These are phyloP conservation scores for Thielaviopsis euricoi DNA, from an alignment of 2,329 filamentous ascomycete genomes.

Conservation along the genomic window DNA sequence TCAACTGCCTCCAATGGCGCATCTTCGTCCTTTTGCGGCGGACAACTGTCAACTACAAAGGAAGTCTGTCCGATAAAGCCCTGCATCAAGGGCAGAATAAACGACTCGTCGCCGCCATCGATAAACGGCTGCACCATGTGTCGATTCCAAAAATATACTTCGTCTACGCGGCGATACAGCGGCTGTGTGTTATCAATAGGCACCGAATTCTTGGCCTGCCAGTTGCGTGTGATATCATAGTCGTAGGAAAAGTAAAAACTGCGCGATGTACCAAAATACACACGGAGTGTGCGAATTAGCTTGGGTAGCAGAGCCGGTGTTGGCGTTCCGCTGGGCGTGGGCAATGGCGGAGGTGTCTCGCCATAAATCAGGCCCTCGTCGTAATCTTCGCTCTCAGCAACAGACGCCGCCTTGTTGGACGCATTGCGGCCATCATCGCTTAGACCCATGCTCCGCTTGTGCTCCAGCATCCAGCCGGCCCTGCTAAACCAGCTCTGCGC, in stretches of 20 bases:
- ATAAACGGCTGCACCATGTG: slow-evolving; percentile 60
- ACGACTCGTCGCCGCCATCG: slow-evolving; percentile 49
- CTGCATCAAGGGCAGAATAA: slow-evolving; percentile 74
- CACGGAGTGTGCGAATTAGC: slow-evolving; percentile 63
- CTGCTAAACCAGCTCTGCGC: slow-evolving; percentile 83
- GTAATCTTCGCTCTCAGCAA: slow-evolving; percentile 8
- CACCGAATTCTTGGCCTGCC: slow-evolving; percentile 26
- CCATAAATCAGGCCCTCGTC: slow-evolving; percentile 8
- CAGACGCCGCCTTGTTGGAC: slow-evolving; percentile 24
- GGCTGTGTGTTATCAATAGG: slow-evolving; percentile 29
- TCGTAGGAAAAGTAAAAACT: slow-evolving; percentile 97
- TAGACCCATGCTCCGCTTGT: slow-evolving; percentile 52
- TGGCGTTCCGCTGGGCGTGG: not conserved
- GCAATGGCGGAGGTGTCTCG: not conserved
- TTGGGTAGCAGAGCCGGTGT: slow-evolving; percentile 54
- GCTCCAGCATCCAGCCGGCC: slow-evolving; percentile 62
- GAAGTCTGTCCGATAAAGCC: slow-evolving; percentile 80
- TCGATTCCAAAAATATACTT: slow-evolving; percentile 81
- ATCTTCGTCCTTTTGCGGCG: slow-evolving; percentile 33
- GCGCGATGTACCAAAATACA: slow-evolving; percentile 64
- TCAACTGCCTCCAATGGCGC: slow-evolving; percentile 30
- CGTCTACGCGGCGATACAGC: slow-evolving; percentile 57
- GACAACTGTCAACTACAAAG: slow-evolving; percentile 55
- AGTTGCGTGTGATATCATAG: slow-evolving; percentile 65
- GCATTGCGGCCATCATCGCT: slow-evolving; percentile 24